phyloP scores from a whole-genome alignment of 192 early-diverging fungal species.

The Gorgonomyces haynaldii region DNA sequence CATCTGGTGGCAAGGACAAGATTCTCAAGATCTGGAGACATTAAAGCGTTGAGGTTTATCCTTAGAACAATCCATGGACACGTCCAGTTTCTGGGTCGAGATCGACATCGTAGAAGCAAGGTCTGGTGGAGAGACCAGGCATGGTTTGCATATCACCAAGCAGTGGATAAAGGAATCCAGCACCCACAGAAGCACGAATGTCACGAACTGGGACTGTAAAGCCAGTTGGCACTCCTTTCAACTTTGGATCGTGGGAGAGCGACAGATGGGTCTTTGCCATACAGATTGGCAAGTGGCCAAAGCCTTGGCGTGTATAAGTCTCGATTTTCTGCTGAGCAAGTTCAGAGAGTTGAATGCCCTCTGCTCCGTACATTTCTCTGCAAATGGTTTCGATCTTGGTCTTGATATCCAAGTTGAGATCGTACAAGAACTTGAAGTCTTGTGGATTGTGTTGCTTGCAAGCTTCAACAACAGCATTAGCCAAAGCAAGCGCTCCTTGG shows the following conservation, averaged over 20 bases:
- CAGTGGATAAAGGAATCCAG: slow-evolving; percentile 95
- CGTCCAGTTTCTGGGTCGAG: slow-evolving; percentile 74
- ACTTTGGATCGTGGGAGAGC: slow-evolving; percentile 81
- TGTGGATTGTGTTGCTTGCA: slow-evolving; percentile 26
- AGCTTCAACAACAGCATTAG: slow-evolving; percentile 67
- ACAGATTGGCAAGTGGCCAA: slow-evolving; percentile 82
- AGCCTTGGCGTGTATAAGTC: slow-evolving; percentile 72
- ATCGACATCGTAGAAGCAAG: slow-evolving; percentile 94
- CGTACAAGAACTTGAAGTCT: slow-evolving; percentile 82
- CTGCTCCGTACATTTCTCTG: slow-evolving; percentile 90
- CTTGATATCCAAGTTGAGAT: slow-evolving; percentile 62
- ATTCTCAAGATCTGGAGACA: slow-evolving; percentile 85
- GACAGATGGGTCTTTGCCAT: slow-evolving; percentile 99
- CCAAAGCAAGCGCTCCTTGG: slow-evolving; percentile 75
- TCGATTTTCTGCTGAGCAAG: slow-evolving; percentile 81
- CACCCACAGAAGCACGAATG: slow-evolving; percentile 87
- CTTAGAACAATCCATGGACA: slow-evolving; percentile 80
- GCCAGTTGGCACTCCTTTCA: slow-evolving; percentile 82
- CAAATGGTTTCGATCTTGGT: slow-evolving; percentile 89
- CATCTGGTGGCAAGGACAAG: slow-evolving; percentile 87
- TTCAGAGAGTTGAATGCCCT: slow-evolving; percentile 74
- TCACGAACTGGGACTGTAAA: slow-evolving; percentile 92
- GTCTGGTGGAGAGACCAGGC: slow-evolving; percentile 92
- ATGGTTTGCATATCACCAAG: slow-evolving; percentile 96
- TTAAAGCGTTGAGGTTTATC: too few species aligned